These are phyloP conservation scores for Akanthomyces uredinophilus DNA, from an alignment of 2,329 filamentous ascomycete genomes.

Conservation along the genomic window DNA sequence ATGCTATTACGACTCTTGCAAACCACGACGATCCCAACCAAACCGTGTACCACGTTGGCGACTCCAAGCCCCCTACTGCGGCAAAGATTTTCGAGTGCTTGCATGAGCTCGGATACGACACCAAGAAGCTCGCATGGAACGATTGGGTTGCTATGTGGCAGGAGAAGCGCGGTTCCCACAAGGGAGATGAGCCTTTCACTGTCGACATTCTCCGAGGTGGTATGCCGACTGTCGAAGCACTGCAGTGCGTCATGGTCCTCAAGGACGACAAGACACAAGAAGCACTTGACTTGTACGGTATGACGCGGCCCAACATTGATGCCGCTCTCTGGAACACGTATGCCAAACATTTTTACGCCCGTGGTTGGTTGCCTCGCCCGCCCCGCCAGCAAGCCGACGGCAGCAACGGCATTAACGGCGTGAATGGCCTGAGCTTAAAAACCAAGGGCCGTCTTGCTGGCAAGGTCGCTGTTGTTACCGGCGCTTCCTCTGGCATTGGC, in stretches of 20 bases:
- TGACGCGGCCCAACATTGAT: conserved; percentile 66
- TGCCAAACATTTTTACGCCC: conserved; percentile 71
- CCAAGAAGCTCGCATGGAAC: conserved; percentile 60
- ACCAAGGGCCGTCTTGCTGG: conserved; percentile 57
- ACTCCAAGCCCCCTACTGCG: conserved; percentile 65
- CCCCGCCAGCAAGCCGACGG: conserved; percentile 44
- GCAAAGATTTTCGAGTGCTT: conserved; percentile 60
- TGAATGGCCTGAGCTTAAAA: conserved; percentile 15
- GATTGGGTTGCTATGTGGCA: conserved; percentile 72
- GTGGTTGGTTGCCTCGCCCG: conserved; percentile 67
- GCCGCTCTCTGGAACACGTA: conserved; percentile 69
- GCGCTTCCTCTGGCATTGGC: conserved; percentile 74
- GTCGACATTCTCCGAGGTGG: conserved; percentile 74
- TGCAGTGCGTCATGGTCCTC: conserved; percentile 67
- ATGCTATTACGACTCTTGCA: conserved; percentile 65
- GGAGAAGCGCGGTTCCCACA: conserved; percentile 59
- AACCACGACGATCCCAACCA: conserved; percentile 59
- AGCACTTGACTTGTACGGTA: conserved; percentile 43
- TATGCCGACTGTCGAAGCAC: conserved; percentile 70
- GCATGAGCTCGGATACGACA: conserved; percentile 63
- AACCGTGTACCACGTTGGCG: conserved; percentile 67
- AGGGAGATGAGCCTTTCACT: conserved; percentile 68
- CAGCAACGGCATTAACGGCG: conserved; percentile 14
- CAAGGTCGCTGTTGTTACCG: conserved; percentile 70
- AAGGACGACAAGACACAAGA: conserved; percentile 64